Evolutionary conservation across 331 rosid genomes (phyloP).

Genomic region (Malus hybrid): DNA sequence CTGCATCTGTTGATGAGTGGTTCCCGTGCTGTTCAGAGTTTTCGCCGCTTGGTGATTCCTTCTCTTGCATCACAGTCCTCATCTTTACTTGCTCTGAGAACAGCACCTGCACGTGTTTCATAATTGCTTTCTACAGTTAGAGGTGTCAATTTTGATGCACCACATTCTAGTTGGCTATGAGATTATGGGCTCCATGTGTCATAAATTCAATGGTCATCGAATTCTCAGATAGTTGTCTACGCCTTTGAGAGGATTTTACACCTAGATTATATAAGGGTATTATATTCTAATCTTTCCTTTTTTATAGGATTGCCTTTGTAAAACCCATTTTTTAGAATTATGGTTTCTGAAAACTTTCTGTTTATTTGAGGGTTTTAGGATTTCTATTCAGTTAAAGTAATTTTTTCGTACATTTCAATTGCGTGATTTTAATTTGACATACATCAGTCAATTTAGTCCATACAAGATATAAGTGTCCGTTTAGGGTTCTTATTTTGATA

Average conservation of each 20-base stretch:
- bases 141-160: conserved; percentile 8
- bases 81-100: conserved; percentile 88
- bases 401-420: not conserved
- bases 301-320: not conserved
- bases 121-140: conserved; percentile 18
- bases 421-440: too few relatives aligned
- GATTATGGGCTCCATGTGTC: conserved; percentile 5
- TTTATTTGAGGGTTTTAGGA: not conserved
- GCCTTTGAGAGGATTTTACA: not conserved
- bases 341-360: not conserved
- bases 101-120: conserved; percentile 53
- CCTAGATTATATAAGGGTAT: not conserved
- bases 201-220: not conserved
- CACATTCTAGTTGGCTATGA: not conserved
- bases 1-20: conserved; percentile 43
- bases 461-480: not conserved
- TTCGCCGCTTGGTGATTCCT: conserved; percentile 45
- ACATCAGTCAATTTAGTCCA: not conserved
- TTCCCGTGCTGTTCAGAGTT: conserved; percentile 51
- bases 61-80: conserved; percentile 70
- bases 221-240: not conserved
- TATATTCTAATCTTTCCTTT: not conserved
- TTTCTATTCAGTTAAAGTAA: not conserved
- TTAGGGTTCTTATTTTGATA: not conserved
- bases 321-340: not conserved